Conservation (phyloP, 306 rosid genomes). For the Medicago ruthenica region DNA sequence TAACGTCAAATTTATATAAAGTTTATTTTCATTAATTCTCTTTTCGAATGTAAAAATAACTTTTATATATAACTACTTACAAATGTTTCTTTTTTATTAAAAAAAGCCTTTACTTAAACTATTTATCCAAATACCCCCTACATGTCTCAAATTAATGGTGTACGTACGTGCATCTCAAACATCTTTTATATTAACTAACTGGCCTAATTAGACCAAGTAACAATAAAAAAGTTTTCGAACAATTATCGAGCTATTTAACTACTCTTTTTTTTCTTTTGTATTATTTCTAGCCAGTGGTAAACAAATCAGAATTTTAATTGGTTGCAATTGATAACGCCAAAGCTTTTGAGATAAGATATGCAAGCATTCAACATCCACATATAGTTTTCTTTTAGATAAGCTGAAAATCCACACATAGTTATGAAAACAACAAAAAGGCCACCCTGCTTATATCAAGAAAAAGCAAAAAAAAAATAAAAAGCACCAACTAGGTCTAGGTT, state of each 20-base stretch:
- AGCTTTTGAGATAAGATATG: slow-evolving; percentile 10
- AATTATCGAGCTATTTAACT: too few species aligned
- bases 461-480: background rate
- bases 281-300: background rate
- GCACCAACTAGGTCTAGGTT: background rate
- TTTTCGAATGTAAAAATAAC: background rate
- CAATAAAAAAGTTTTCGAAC: too few species aligned
- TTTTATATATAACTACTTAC: too few species aligned
- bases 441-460: background rate
- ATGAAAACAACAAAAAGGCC: background rate
- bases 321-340: slow-evolving; percentile 17
- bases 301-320: slow-evolving; percentile 18
- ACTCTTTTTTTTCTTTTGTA: background rate
- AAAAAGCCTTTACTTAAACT: background rate
- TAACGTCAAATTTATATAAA: background rate
- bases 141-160: background rate
- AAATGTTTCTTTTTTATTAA: too few species aligned
- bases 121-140: background rate
- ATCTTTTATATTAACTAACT: too few species aligned
- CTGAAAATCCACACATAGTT: background rate
- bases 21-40: background rate
- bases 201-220: too few species aligned
- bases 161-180: too few species aligned
- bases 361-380: background rate
- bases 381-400: too few species aligned